These are phyloP conservation scores for Meira nashicola DNA, from an alignment of 1,284 basidiomycete species.

Conservation along the genomic window DNA sequence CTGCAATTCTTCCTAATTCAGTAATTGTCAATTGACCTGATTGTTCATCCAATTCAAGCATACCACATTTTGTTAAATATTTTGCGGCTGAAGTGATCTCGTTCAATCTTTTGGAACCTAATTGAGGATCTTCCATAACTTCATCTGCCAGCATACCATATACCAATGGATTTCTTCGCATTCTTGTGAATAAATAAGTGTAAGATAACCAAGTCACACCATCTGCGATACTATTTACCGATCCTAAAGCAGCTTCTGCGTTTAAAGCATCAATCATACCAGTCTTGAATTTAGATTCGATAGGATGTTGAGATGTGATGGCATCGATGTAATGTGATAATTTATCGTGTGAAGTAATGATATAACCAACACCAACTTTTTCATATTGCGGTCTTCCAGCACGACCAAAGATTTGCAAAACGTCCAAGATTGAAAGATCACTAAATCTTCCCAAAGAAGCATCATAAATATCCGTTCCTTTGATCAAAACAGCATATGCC, in stretches of 20 bases:
- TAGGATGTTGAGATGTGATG: constrained; percentile 83
- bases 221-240: constrained; percentile 80
- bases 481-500: constrained; percentile 93
- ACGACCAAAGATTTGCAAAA: constrained; percentile 91
- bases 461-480: constrained; percentile 89
- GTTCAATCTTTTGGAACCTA: constrained; percentile 69
- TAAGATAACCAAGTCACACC: constrained; percentile 94
- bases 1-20: constrained; percentile 87
- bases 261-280: constrained; percentile 91
- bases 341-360: constrained; percentile 90
- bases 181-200: constrained; percentile 92
- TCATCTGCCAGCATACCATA: constrained; percentile 79
- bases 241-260: constrained; percentile 90
- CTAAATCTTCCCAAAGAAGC: constrained; percentile 62
- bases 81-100: constrained; percentile 70
- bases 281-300: constrained; percentile 81
- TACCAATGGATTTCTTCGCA: constrained; percentile 84
- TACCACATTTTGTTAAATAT: constrained; percentile 68
- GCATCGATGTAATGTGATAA: constrained; percentile 85
- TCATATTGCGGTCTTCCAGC: constrained; percentile 95
- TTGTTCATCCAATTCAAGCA: constrained; percentile 72
- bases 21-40: constrained; percentile 69
- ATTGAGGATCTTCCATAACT: constrained; percentile 69
- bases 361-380: constrained; percentile 90
- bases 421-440: constrained; percentile 90